A percentile compares a stretch with the other conserved stretches of the same genome.
These are phyloP conservation scores for Cucumis hystrix DNA, from an alignment of 306 rosid genomes.

Conservation along the genomic window DNA sequence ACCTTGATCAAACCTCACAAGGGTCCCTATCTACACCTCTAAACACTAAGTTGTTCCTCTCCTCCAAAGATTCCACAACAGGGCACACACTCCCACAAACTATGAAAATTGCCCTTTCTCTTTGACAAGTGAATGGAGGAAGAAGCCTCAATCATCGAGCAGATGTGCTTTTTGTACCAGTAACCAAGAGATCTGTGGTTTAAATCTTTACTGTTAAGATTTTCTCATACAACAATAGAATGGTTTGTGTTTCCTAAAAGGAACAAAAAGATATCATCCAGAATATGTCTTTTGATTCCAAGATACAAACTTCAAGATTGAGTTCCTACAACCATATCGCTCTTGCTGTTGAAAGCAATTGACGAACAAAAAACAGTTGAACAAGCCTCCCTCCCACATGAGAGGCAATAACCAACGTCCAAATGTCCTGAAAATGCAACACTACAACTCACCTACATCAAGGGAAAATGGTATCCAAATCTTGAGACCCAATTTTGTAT, in stretches of 20 bases:
- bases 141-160: too few relatives aligned
- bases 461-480: neutral
- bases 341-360: neutral
- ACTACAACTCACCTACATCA: neutral
- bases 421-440: neutral
- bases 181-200: too few relatives aligned
- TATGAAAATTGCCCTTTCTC: too few relatives aligned
- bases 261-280: neutral
- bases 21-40: too few relatives aligned
- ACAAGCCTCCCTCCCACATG: neutral
- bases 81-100: too few relatives aligned
- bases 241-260: neutral
- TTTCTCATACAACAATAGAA: too few relatives aligned
- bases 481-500: neutral
- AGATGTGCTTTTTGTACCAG: neutral
- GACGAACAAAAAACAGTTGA: neutral
- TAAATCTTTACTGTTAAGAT: too few relatives aligned
- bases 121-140: too few relatives aligned
- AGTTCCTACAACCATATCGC: neutral
- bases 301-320: neutral
- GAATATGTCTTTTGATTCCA: neutral
- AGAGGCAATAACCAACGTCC: neutral
- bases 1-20: too few relatives aligned
- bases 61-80: too few relatives aligned
- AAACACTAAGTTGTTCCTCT: too few relatives aligned